A percentile compares a stretch with the other conserved stretches of the same genome.
phyloP scores from a whole-genome alignment of 192 early-diverging fungal species.

The Funneliformis geosporum region DNA sequence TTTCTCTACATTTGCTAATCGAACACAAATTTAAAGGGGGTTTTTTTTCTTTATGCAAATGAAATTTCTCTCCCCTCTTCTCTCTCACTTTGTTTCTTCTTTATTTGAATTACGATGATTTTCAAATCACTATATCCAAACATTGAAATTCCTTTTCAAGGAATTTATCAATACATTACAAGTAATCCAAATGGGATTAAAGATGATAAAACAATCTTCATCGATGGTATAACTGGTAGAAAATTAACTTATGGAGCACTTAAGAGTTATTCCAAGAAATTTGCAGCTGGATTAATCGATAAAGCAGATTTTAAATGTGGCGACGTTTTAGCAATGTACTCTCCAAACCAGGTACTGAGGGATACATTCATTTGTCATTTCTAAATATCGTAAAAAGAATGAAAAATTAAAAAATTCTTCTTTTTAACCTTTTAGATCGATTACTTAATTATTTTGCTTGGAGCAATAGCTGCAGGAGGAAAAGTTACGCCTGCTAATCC shows the following conservation, averaged over 20 bases:
- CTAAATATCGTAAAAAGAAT: neutral
- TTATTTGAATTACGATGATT: conserved; percentile 31
- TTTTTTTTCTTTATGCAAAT: neutral
- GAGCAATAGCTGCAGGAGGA: conserved; percentile 55
- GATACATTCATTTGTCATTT: conserved; percentile 37
- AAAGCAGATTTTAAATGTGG: conserved; percentile 62
- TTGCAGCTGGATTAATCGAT: conserved; percentile 55
- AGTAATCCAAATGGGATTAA: conserved; percentile 41
- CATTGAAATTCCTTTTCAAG: conserved; percentile 47
- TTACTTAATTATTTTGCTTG: conserved; percentile 29
- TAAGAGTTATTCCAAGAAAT: conserved; percentile 35
- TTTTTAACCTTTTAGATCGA: conserved; percentile 7
- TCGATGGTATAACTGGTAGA: conserved; percentile 43
- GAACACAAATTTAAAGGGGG: neutral
- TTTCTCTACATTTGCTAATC: no score
- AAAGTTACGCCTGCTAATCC: conserved; percentile 79
- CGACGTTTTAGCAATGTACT: conserved; percentile 68
- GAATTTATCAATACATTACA: conserved; percentile 47
- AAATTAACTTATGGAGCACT: conserved; percentile 48
- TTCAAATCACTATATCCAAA: conserved; percentile 41
- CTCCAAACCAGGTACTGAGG: conserved; percentile 66
- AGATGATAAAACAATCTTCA: conserved; percentile 44
- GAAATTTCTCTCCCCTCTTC: no score
- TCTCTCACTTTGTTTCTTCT: no score
- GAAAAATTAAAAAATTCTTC: no score